Evolutionary conservation across 129 eudicot species (phyloP), one percentile per base, ranked within the genome.

Genomic region (Centrapalus pauciflorus): DNA sequence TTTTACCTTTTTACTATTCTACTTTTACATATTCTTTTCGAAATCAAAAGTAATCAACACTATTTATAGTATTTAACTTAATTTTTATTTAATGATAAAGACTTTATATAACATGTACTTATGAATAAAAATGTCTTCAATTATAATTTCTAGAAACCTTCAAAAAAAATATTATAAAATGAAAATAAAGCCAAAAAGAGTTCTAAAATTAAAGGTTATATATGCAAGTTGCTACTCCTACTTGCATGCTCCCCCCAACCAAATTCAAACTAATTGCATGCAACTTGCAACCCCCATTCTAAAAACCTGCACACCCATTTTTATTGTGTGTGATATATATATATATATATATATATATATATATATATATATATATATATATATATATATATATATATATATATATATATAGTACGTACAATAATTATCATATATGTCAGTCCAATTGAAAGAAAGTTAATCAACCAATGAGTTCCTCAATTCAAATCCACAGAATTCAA

Each of bases 401-500:
- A 63, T 1, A 24, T 12, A 51, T 23, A 13, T 7, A 13, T 4
- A 14, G 28, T 69, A 69, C 65, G 55, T 35, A 55, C 14, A 1
- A n/a, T 25, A n/a, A n/a, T n/a, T n/a, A n/a, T n/a, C n/a, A n/a
- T n/a, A n/a, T 4, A 0, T 24, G 23, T n/a, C 11, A 17, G 1
- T 26, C 11, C 40, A 52, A 23, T 25, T 8, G 3, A 19, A 30
- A 61, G 16, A 28, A 43, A 60, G 32, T 63, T 55, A 81, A 77
- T 77, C 43, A 23, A 38, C 35, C 61, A 40, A 73, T 74, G 79
- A 23, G 32, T 66, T 48, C 87, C 12, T 79, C 85, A 3, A 72
- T 82, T 25, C 90, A 81, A 19, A 67, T 81, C 55, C 84, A 83
- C 8, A 76, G 85, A 79, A 81, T 73, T 62, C 84, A 70, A 61